A percentile compares a stretch with the other conserved stretches of the same genome.
Evolutionary conservation across 352 stramenopile species (phyloP).

Genomic region (Globisporangium paddicum): DNA sequence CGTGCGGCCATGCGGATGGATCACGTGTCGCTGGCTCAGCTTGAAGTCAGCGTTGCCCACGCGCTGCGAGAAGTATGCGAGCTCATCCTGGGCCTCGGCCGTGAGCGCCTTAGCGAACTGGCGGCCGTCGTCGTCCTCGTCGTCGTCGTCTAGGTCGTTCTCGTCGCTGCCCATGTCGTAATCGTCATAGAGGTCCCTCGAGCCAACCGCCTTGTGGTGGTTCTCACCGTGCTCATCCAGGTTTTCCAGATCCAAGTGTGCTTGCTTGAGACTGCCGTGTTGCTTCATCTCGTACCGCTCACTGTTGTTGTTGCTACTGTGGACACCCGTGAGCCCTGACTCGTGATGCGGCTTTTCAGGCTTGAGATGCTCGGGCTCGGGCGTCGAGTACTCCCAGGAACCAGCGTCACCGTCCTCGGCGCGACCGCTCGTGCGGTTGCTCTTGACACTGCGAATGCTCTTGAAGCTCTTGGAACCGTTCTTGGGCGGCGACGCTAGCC

Average conservation of each 20-base stretch:
- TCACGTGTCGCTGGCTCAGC: conserved; percentile 30
- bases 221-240: not conserved
- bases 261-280: conserved; percentile 1
- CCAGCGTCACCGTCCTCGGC: not conserved
- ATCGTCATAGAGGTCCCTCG: conserved; percentile 7
- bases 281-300: conserved; percentile 1
- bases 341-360: not conserved
- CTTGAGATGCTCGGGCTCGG: conserved; percentile 1
- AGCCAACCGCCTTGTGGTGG: not conserved
- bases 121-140: conserved; percentile 14
- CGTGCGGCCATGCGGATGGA: conserved; percentile 60
- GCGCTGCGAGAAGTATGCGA: conserved; percentile 59
- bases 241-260: not conserved
- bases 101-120: conserved; percentile 9
- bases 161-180: conserved; percentile 3
- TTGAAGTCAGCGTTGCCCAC: conserved; percentile 45
- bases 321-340: too few species aligned
- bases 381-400: conserved; percentile 8
- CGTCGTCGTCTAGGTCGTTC: conserved; percentile 7
- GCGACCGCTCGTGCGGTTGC: conserved; percentile 4
- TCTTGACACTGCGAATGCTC: conserved; percentile 3
- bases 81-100: conserved; percentile 52
- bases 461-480: conserved; percentile 10
- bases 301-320: not conserved
- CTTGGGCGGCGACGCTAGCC: not conserved